These are phyloP conservation scores for Eucalyptus fibrosa DNA, from an alignment of 345 rosid genomes.

Conservation along the genomic window DNA sequence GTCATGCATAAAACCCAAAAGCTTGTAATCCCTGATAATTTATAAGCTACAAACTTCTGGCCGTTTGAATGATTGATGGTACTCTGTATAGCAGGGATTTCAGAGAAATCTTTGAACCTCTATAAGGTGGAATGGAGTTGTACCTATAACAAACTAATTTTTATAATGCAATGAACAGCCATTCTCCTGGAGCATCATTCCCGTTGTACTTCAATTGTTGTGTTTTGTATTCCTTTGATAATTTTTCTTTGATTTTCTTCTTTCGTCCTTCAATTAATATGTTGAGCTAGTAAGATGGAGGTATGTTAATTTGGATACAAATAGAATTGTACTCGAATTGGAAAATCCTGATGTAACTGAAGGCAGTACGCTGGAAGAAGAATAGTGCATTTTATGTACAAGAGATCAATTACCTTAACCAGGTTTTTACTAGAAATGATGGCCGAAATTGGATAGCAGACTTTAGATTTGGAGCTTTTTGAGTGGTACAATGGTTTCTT, in stretches of 20 bases:
- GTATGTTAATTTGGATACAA: not conserved
- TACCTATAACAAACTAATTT: not conserved
- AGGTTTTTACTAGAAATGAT: not conserved
- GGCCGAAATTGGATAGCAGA: not conserved
- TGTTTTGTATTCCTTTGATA: not conserved
- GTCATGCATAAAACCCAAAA: constrained; percentile 60
- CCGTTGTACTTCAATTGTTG: not conserved
- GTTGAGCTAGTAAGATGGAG: not conserved
- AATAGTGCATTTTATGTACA: not conserved
- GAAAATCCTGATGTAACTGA: not conserved
- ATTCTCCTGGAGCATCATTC: not conserved
- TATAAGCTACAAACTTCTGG: constrained; percentile 5
- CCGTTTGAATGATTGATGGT: not conserved
- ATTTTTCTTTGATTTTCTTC: not conserved
- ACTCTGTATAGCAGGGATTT: not conserved
- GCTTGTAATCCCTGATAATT: constrained; percentile 38
- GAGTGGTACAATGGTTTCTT: not conserved
- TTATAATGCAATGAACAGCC: not conserved
- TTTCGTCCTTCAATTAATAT: not conserved
- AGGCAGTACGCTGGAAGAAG: not conserved
- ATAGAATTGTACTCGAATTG: not conserved
- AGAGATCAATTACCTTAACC: not conserved
- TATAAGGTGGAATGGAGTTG: not conserved
- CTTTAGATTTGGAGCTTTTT: not conserved
- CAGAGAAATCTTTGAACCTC: not conserved